Conservation (phyloP, 768 basidiomycete genomes). For the Asterophora parasitica region DNA sequence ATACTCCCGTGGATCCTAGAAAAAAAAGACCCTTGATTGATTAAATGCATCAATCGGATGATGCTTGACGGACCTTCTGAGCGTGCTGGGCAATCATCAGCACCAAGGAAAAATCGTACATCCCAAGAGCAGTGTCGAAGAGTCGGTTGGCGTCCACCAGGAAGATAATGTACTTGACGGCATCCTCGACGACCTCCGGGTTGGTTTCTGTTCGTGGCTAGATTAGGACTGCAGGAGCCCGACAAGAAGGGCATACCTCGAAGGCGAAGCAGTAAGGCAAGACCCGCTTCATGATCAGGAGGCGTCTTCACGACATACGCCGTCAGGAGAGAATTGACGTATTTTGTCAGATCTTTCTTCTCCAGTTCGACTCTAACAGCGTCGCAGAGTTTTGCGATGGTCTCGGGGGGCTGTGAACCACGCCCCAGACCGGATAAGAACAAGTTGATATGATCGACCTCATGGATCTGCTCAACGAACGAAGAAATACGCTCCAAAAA, state of each 20-base stretch:
- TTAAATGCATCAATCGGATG: neutral
- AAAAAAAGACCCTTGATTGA: slow-evolving; percentile 1
- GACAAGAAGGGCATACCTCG: too few relatives aligned
- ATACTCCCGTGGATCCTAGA: slow-evolving; percentile 94
- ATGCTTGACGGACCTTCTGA: slow-evolving; percentile 64
- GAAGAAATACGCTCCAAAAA: slow-evolving; percentile 59
- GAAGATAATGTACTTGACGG: slow-evolving; percentile 98
- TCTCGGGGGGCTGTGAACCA: slow-evolving; percentile 51
- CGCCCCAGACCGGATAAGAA: slow-evolving; percentile 82
- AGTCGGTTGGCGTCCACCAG: slow-evolving; percentile 88
- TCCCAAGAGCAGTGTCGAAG: slow-evolving; percentile 93
- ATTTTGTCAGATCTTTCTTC: slow-evolving; percentile 63
- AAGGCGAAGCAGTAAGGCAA: slow-evolving; percentile 68
- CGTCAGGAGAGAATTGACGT: slow-evolving; percentile 88
- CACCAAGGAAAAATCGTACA: slow-evolving; percentile 97
- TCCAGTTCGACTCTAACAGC: slow-evolving; percentile 71
- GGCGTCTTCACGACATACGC: slow-evolving; percentile 90
- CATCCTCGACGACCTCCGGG: slow-evolving; percentile 84
- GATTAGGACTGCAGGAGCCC: too few relatives aligned
- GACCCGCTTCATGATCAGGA: slow-evolving; percentile 83
- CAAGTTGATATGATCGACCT: slow-evolving; percentile 89
- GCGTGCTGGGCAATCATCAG: slow-evolving; percentile 95
- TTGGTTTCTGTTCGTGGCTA: slow-evolving; percentile 42
- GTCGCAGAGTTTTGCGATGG: slow-evolving; percentile 71
- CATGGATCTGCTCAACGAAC: slow-evolving; percentile 82